Conservation (phyloP, 371 early-diverging fungal genomes). For the Mortierella sp. region DNA sequence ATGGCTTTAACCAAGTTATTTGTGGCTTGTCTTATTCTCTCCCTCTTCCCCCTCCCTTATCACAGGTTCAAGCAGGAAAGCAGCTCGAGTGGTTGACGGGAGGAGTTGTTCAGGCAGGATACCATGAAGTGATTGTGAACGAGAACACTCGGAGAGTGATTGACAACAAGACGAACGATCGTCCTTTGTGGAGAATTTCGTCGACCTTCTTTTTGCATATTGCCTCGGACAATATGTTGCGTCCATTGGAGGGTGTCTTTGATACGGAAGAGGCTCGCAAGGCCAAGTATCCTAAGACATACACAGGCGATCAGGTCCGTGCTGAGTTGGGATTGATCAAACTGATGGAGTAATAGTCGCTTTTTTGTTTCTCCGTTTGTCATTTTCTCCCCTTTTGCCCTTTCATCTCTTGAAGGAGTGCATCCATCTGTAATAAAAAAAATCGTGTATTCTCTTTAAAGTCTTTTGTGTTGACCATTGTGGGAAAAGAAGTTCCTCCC, state of each 20-base stretch:
- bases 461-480: too few species aligned
- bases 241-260: conserved; percentile 58
- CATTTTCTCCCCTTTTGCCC: neutral
- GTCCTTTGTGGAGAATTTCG: conserved; percentile 75
- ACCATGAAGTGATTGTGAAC: conserved; percentile 77
- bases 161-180: conserved; percentile 55
- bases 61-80: conserved; percentile 76
- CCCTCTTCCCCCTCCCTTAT: too few species aligned
- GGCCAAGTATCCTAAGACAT: conserved; percentile 63
- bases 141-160: conserved; percentile 61
- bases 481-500: too few species aligned
- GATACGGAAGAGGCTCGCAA: conserved; percentile 51
- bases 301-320: conserved; percentile 69
- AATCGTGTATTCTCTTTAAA: too few species aligned
- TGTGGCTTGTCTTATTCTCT: too few species aligned
- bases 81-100: conserved; percentile 76
- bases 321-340: conserved; percentile 71
- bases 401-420: too few species aligned
- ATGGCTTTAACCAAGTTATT: too few species aligned
- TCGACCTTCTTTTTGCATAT: conserved; percentile 78
- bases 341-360: conserved; percentile 56
- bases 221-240: conserved; percentile 66
- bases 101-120: conserved; percentile 72
- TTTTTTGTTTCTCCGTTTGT: too few species aligned
- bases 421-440: too few species aligned